These are phyloP conservation scores for Cyclotella baltica DNA, from an alignment of 108 stramenopile species.

Conservation along the genomic window DNA sequence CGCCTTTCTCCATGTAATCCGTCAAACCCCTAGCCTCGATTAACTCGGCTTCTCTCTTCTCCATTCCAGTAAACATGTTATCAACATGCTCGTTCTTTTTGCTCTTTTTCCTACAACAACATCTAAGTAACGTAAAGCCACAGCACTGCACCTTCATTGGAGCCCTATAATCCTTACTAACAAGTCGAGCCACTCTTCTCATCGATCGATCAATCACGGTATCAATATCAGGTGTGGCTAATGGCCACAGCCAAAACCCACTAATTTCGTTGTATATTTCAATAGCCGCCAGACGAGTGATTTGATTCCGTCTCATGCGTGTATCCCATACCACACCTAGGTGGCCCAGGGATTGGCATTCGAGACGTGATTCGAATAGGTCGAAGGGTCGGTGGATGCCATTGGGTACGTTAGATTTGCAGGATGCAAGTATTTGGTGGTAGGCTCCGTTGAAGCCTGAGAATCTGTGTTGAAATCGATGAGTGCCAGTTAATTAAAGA, in stretches of 20 bases:
- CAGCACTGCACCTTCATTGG: constrained; percentile 45
- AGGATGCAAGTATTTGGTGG: constrained; percentile 45
- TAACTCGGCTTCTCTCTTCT: constrained; percentile 26
- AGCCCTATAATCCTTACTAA: constrained; percentile 47
- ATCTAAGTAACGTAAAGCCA: constrained; percentile 43
- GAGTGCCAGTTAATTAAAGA: background rate
- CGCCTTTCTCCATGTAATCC: constrained; percentile 33
- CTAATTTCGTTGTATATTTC: constrained; percentile 54
- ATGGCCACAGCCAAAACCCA: constrained; percentile 47
- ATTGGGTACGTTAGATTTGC: constrained; percentile 43
- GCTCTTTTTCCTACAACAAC: constrained; percentile 30
- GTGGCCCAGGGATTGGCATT: constrained; percentile 50
- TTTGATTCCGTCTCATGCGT: constrained; percentile 45
- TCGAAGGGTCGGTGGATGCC: constrained; percentile 40
- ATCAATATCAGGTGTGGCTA: constrained; percentile 41
- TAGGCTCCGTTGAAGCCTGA: constrained; percentile 43
- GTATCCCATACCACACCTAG: constrained; percentile 48
- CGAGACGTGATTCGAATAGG: constrained; percentile 47
- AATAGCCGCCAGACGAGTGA: constrained; percentile 42
- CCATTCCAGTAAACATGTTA: constrained; percentile 36
- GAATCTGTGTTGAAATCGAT: constrained; percentile 15
- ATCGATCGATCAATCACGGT: constrained; percentile 38
- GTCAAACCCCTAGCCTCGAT: constrained; percentile 31
- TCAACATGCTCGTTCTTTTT: constrained; percentile 24
- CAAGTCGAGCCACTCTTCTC: constrained; percentile 37